phyloP scores from a whole-genome alignment of 163 green algal genomes.

The Coccomyxa subellipsoidea region DNA sequence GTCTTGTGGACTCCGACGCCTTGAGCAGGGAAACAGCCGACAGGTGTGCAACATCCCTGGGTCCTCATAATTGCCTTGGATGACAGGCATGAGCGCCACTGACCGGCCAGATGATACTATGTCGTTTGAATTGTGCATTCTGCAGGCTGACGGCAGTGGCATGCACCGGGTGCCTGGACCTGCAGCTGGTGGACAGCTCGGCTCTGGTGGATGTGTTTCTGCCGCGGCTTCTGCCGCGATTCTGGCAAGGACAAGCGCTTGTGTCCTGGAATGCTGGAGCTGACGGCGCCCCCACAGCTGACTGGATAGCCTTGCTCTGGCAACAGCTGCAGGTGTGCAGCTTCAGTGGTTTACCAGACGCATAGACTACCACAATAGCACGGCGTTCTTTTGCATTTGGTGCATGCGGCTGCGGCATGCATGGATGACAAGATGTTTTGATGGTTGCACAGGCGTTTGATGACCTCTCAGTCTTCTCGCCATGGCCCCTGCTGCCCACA shows the following conservation, averaged over 20 bases:
- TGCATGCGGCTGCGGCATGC: not conserved
- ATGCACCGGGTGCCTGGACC: slow-evolving; percentile 23
- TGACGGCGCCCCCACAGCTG: slow-evolving; percentile 7
- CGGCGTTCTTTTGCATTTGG: too few relatives aligned
- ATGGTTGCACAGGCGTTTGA: slow-evolving; percentile 4
- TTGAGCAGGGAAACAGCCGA: not conserved
- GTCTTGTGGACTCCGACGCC: not conserved
- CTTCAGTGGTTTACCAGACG: too few relatives aligned
- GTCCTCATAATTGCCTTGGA: too few relatives aligned
- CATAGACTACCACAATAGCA: too few relatives aligned
- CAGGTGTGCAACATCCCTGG: too few relatives aligned
- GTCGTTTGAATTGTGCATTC: not conserved
- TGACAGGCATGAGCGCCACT: too few relatives aligned
- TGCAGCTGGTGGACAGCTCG: slow-evolving; percentile 20
- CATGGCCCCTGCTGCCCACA: slow-evolving; percentile 51
- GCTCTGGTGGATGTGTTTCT: slow-evolving; percentile 34
- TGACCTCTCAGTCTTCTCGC: slow-evolving; percentile 23
- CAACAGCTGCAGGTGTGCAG: slow-evolving; percentile 35
- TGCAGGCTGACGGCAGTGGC: slow-evolving; percentile 35
- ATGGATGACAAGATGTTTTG: too few relatives aligned
- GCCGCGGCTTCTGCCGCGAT: slow-evolving; percentile 30
- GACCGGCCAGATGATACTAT: too few relatives aligned
- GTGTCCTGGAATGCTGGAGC: slow-evolving; percentile 8
- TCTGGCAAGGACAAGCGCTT: slow-evolving; percentile 19
- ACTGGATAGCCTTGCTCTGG: slow-evolving; percentile 48